These are phyloP conservation scores for Adansonia madagascariensis DNA, from an alignment of 441 rosid genomes.

Conservation along the genomic window DNA sequence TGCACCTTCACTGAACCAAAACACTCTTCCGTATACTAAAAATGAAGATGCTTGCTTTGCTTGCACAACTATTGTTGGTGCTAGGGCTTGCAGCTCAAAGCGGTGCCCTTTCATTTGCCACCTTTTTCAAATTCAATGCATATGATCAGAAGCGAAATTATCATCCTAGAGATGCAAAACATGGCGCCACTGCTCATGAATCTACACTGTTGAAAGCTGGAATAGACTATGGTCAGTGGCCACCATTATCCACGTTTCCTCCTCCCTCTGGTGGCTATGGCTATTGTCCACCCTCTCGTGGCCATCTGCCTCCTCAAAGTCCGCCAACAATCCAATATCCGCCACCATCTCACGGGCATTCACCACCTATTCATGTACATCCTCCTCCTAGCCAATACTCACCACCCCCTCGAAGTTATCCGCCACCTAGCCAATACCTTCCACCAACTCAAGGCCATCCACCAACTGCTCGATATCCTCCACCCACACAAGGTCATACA, in stretches of 20 bases:
- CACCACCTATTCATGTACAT: neutral
- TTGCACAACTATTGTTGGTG: neutral
- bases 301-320: neutral
- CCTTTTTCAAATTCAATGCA: neutral
- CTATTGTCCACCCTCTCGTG: too few relatives aligned
- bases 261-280: neutral
- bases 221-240: neutral
- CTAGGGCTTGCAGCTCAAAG: constrained; percentile 23
- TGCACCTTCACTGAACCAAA: constrained; percentile 1
- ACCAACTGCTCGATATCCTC: neutral
- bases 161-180: neutral
- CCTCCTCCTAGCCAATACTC: neutral
- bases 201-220: neutral
- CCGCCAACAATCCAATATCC: neutral
- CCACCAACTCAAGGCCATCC: neutral
- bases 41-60: neutral
- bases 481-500: neutral
- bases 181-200: neutral
- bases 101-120: constrained; percentile 16
- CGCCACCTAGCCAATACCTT: neutral
- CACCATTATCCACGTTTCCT: neutral
- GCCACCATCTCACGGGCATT: neutral
- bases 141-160: neutral
- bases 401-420: neutral
- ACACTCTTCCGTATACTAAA: neutral